phyloP scores from a whole-genome alignment of 371 early-diverging fungal species.

The Haplosporangium sp. region DNA sequence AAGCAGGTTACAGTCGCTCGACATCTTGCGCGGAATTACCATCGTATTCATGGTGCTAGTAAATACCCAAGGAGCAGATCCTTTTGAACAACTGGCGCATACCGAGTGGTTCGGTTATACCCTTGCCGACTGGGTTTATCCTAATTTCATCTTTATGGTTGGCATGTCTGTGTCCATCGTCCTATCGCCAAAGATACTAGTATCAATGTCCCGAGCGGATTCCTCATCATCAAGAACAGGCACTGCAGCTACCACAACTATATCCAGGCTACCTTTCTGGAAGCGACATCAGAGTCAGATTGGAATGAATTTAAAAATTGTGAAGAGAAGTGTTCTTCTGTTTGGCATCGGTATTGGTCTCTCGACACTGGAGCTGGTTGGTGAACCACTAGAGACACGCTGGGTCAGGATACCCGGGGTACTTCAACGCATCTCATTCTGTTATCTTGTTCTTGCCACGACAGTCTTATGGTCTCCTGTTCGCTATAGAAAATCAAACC shows the following conservation, averaged over 20 bases:
- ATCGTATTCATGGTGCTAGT: slow-evolving; percentile 62
- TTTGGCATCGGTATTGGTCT: slow-evolving; percentile 53
- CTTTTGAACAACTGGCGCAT: slow-evolving; percentile 49
- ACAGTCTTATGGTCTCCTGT: slow-evolving; percentile 28
- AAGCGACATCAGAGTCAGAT: slow-evolving; percentile 8
- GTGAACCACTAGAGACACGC: not conserved
- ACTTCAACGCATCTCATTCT: slow-evolving; percentile 55
- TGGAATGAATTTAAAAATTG: slow-evolving; percentile 21
- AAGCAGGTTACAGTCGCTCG: slow-evolving; percentile 57
- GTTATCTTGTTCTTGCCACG: slow-evolving; percentile 37
- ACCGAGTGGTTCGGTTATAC: slow-evolving; percentile 61
- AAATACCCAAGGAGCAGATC: slow-evolving; percentile 58
- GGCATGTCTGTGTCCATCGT: slow-evolving; percentile 58
- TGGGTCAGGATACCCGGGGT: slow-evolving; percentile 52
- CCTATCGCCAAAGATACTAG: slow-evolving; percentile 22
- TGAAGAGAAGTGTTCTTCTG: slow-evolving; percentile 43
- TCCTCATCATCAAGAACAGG: not conserved
- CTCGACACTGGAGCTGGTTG: slow-evolving; percentile 38
- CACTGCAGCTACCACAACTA: not conserved
- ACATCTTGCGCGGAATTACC: slow-evolving; percentile 59
- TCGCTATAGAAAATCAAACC: not conserved
- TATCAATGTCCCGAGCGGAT: not conserved
- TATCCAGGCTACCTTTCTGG: not conserved
- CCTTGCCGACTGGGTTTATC: slow-evolving; percentile 63
- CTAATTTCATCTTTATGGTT: slow-evolving; percentile 62